Conservation (phyloP, 177 flowering plant genomes). For the Telopea speciosissima region DNA sequence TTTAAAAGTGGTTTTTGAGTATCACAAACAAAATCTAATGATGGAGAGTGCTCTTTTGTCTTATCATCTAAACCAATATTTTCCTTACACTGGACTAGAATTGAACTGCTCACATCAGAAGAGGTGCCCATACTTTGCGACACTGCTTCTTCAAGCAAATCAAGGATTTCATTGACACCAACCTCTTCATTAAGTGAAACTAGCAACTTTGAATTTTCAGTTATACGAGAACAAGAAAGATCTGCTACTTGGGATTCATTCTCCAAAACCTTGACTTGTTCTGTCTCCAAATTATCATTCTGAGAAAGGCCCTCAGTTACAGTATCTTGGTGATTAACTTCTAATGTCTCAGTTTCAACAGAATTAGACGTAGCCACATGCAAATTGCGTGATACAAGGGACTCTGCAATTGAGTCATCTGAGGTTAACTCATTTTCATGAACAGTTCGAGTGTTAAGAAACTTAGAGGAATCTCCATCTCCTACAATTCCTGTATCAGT, state of each 20-base stretch:
- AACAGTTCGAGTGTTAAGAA: neutral
- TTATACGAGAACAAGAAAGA: constrained; percentile 6
- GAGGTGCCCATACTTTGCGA: constrained; percentile 2
- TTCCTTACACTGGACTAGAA: constrained; percentile 19
- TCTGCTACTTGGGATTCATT: constrained; percentile 11
- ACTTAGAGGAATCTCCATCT: constrained; percentile 1
- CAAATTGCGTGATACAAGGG: constrained; percentile 8
- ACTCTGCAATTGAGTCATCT: neutral
- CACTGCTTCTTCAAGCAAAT: constrained; percentile 17
- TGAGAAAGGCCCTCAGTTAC: constrained; percentile 4
- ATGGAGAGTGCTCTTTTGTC: constrained; percentile 12
- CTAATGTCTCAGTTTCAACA: constrained; percentile 19
- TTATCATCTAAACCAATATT: constrained; percentile 10
- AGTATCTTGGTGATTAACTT: constrained; percentile 23
- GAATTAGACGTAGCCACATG: constrained; percentile 11
- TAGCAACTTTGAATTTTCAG: neutral
- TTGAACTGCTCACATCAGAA: constrained; percentile 13
- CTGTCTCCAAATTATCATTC: constrained; percentile 9
- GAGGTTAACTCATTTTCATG: neutral
- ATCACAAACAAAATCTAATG: constrained; percentile 10
- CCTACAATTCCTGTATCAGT: neutral
- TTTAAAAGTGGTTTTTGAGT: constrained; percentile 11
- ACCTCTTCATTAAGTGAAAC: constrained; percentile 8
- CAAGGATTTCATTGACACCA: constrained; percentile 9
- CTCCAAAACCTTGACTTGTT: constrained; percentile 11